Base-by-base conservation (phyloP, 495 filamentous ascomycete species). In the Aspergillus saccharolyticus region DNA sequence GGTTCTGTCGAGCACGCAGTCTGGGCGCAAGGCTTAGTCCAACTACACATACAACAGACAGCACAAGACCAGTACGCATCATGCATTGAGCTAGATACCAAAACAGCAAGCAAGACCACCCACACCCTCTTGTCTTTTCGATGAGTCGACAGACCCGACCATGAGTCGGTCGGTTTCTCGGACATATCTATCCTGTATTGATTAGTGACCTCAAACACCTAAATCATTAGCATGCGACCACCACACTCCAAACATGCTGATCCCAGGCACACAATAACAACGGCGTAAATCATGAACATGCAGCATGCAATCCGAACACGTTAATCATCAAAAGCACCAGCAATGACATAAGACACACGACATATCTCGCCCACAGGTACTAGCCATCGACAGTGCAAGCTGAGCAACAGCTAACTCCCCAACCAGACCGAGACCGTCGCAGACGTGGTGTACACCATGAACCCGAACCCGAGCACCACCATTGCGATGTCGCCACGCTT, bases 361-460 rank as follows among this genome's bases (percentile, higher is more conserved):
- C 25, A 30, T 4, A 30, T 30, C 25, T n/a, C n/a, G n/a, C 25
- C 25, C 10, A 30, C 25, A 30, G 4, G 10, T 30, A 30, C 25
- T 4, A 30, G 4, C 25, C 25, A 9, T 12, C 44, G 10, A 9
- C 17, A 18, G 17, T 17, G 25, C 25, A 30, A 30, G 4, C 4
- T 4, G 2, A 39, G 12, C 5, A 39, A 8, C 7, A 55, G 45
- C 22, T 30, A 44, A 1, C 57, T 61, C 22, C 53, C 42, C 10
- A 68, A 50, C 70, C 70, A 73, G 16, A 57, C 65, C 3, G 58
- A 61, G 4, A 85, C 47, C 6, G 84, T 86, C 43, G 86, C 73
- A 8, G 66, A 24, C 1, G 83, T 88, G 0, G 84, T 85, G 58
- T 85, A 88, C 0, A 85, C 62, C 82, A 86, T 86, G 16, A 81